phyloP scores from a whole-genome alignment of 305 asterid genomes.

The Caryopteris hybrid region DNA sequence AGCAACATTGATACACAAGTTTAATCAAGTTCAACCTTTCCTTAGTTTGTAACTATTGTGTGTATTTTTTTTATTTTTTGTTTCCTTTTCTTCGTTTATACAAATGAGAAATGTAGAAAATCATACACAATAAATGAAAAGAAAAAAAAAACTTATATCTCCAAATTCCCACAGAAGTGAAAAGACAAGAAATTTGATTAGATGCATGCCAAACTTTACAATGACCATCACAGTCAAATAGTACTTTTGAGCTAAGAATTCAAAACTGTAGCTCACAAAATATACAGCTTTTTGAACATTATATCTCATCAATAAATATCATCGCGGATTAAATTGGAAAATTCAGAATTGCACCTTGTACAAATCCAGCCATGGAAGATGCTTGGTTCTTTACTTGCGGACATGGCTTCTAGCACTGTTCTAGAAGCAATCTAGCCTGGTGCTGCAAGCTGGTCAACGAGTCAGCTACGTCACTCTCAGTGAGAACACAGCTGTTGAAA shows the following conservation, averaged over 20 bases:
- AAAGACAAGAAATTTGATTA: conserved; percentile 4
- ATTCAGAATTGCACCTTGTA: not conserved
- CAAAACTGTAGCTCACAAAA: not conserved
- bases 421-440: conserved; percentile 49
- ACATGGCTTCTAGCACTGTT: conserved; percentile 32
- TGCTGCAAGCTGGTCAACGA: conserved; percentile 50
- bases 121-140: conserved; percentile 11
- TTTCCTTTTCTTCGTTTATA: not conserved
- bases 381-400: too few species aligned
- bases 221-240: not conserved
- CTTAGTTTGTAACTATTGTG: conserved; percentile 10
- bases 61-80: conserved; percentile 5
- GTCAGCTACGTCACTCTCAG: conserved; percentile 16
- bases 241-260: conserved; percentile 4
- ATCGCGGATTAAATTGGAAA: not conserved
- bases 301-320: conserved; percentile 4
- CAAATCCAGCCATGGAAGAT: not conserved
- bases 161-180: not conserved
- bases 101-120: conserved; percentile 15
- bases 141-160: not conserved
- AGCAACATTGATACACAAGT: not conserved
- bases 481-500: not conserved
- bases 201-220: conserved; percentile 5
- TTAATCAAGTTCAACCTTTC: conserved; percentile 8
- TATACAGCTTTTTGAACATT: not conserved